phyloP scores from a whole-genome alignment of 2,329 filamentous ascomycete genomes.

The Pseudogymnoascus sp. region DNA sequence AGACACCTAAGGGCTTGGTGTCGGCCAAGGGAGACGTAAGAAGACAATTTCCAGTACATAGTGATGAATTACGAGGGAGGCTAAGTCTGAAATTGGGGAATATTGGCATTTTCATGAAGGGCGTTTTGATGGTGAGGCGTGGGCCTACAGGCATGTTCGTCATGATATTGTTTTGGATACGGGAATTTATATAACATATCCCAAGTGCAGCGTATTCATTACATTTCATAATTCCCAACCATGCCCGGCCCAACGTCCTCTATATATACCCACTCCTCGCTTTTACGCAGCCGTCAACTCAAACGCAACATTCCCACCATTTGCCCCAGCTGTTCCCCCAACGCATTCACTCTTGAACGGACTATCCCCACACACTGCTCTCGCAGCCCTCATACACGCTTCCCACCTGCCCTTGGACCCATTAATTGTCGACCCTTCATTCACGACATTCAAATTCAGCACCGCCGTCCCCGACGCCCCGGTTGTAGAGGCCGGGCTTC shows the following conservation, averaged over 20 bases:
- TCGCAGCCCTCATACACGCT: constrained; percentile 43
- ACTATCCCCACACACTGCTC: constrained; percentile 20
- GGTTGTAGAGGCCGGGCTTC: constrained; percentile 35
- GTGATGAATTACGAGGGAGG: neutral
- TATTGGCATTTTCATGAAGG: neutral
- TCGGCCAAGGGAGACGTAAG: constrained; percentile 11
- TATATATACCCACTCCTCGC: neutral
- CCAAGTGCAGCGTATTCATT: neutral
- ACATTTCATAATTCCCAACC: neutral
- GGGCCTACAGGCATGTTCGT: neutral
- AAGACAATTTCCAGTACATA: neutral
- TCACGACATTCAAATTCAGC: constrained; percentile 38
- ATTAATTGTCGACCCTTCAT: constrained; percentile 40
- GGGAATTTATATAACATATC: neutral
- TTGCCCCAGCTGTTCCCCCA: constrained; percentile 19
- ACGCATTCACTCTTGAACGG: constrained; percentile 23
- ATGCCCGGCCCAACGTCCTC: neutral
- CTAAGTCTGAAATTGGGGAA: neutral
- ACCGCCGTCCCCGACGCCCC: constrained; percentile 40
- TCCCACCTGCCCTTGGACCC: constrained; percentile 46
- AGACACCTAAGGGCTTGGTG: constrained; percentile 17
- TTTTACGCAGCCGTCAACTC: constrained; percentile 14
- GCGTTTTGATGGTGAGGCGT: neutral
- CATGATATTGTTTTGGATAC: neutral
- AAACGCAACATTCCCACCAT: constrained; percentile 21